Evolutionary conservation across 73 alveolate genomes (phyloP).

Genomic region (Effrenium voratum): DNA sequence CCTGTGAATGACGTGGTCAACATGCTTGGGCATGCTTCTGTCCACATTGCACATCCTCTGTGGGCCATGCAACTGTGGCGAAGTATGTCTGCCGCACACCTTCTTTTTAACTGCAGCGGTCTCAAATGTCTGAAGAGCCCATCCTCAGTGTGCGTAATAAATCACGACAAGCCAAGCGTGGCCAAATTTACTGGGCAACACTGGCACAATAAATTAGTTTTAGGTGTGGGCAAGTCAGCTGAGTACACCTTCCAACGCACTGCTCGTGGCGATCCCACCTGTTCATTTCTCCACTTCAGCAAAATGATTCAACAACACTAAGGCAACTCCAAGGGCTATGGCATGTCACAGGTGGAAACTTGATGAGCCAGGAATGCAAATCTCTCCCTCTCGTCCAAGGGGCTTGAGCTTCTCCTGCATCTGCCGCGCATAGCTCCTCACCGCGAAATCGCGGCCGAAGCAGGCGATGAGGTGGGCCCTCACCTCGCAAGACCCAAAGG

Average conservation of each 20-base stretch:
- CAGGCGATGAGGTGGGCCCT: background rate
- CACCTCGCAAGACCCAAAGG: too few species aligned
- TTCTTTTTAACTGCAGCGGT: background rate
- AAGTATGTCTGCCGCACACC: background rate
- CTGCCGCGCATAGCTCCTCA: conserved; percentile 11
- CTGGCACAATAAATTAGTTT: background rate
- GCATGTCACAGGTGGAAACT: too few species aligned
- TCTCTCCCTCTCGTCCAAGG: background rate
- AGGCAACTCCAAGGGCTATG: background rate
- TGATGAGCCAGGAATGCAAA: background rate
- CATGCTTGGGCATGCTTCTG: background rate
- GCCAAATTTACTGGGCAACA: background rate
- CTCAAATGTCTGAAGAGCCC: conserved; percentile 48
- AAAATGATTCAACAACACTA: background rate
- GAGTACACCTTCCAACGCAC: background rate
- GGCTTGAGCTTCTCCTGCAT: conserved; percentile 21
- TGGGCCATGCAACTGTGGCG: background rate
- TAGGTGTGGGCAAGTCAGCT: too few species aligned
- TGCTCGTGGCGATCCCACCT: background rate
- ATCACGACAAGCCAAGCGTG: background rate
- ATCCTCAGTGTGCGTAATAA: background rate
- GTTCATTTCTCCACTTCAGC: background rate
- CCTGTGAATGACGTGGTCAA: background rate
- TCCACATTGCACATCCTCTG: background rate
- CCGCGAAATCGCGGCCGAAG: conserved; percentile 26